A percentile compares a stretch with the other conserved stretches of the same genome.
These are phyloP conservation scores for Logfia minima DNA, from an alignment of 129 eudicot species.

Conservation along the genomic window DNA sequence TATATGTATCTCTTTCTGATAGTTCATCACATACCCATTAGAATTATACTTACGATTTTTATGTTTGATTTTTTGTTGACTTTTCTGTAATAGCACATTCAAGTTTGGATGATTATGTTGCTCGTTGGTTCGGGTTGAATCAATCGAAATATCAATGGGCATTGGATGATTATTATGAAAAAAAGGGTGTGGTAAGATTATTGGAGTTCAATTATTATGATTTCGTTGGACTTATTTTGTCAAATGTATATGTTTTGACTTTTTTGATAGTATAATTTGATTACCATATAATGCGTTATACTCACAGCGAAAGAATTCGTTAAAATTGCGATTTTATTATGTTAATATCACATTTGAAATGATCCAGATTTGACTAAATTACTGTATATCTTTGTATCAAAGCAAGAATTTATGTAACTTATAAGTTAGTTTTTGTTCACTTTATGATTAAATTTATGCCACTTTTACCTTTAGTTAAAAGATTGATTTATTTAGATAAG, in stretches of 20 bases:
- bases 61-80: background rate
- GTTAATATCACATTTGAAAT: background rate
- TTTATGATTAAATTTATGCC: slow-evolving; percentile 12
- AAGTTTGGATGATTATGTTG: slow-evolving; percentile 78
- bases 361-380: background rate
- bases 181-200: slow-evolving; percentile 55
- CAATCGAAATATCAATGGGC: slow-evolving; percentile 99
- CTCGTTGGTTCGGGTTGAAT: slow-evolving; percentile 88
- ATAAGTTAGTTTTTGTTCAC: slow-evolving; percentile 19
- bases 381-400: background rate
- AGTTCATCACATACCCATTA: background rate
- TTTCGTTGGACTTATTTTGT: background rate
- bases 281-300: background rate
- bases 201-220: background rate
- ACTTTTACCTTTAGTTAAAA: background rate
- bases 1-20: background rate
- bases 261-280: background rate
- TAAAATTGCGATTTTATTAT: background rate
- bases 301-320: background rate
- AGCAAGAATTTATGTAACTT: slow-evolving; percentile 19
- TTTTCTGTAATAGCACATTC: slow-evolving; percentile 60
- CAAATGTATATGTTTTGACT: background rate
- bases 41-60: background rate
- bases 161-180: slow-evolving; percentile 78
- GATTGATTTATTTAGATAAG: background rate